phyloP scores from a whole-genome alignment of 139 green algal genomes.

The Zygnema cylindricum region DNA sequence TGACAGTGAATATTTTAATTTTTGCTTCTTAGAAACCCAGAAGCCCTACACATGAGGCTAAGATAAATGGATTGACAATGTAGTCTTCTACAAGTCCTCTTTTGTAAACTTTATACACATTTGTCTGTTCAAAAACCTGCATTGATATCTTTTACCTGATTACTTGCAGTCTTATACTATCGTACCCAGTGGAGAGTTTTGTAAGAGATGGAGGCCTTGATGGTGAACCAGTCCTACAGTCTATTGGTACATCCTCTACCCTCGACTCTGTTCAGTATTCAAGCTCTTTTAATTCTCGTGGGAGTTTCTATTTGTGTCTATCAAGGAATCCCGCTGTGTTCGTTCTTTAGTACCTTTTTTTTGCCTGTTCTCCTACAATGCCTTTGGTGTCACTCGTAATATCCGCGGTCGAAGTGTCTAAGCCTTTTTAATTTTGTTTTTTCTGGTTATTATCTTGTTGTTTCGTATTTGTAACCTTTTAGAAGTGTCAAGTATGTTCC shows the following conservation, averaged over 20 bases:
- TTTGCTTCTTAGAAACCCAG: no score
- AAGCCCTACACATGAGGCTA: not conserved
- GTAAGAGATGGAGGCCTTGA: not conserved
- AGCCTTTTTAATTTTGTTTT: not conserved
- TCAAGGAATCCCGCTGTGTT: not conserved
- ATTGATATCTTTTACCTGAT: no score
- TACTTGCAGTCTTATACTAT: not conserved
- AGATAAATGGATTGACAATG: not conserved
- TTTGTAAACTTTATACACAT: not conserved
- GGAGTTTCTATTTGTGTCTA: not conserved
- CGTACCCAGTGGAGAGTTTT: not conserved
- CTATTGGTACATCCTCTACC: not conserved
- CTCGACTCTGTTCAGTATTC: no score
- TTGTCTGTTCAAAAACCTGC: not conserved
- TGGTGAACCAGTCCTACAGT: not conserved
- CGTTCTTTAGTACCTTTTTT: not conserved
- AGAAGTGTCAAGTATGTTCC: not conserved
- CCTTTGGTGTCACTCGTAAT: not conserved
- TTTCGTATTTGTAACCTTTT: not conserved
- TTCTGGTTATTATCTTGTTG: not conserved
- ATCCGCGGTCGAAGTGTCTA: no score
- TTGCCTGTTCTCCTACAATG: not conserved
- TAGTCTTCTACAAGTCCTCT: not conserved
- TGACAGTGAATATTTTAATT: no score
- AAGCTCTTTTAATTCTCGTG: not conserved